Conservation (phyloP, 2,329 filamentous ascomycete genomes). For the Stromatinia cepivora region DNA sequence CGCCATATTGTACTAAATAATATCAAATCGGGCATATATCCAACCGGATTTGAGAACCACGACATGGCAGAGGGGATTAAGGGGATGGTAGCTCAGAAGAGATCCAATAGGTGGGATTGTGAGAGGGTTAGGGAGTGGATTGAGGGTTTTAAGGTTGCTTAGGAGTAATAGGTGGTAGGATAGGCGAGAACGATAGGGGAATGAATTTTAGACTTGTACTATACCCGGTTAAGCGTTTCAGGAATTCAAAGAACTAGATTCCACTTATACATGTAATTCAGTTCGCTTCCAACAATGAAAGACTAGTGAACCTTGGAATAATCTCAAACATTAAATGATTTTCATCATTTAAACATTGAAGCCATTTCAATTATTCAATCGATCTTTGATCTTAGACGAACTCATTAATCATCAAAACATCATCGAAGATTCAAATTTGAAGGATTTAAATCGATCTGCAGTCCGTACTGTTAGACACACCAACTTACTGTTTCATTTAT, state of each 20-base stretch:
- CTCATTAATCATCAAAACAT: no score
- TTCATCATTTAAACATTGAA: no score
- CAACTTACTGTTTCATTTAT: no score
- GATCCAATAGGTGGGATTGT: constrained; percentile 31
- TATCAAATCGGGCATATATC: constrained; percentile 37
- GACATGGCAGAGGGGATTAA: constrained; percentile 34
- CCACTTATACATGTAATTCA: background rate
- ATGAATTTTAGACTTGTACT: background rate
- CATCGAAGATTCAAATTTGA: no score
- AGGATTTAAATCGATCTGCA: no score
- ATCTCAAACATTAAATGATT: no score
- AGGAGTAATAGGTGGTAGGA: background rate
- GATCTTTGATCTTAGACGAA: no score
- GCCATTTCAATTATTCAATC: no score
- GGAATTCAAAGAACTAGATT: background rate
- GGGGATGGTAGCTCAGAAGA: constrained; percentile 29
- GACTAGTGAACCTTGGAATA: no score
- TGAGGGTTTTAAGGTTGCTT: background rate
- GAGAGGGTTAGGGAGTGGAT: constrained; percentile 32
- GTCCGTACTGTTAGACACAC: no score
- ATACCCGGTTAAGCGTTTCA: background rate
- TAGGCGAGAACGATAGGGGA: background rate
- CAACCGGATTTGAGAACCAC: constrained; percentile 33
- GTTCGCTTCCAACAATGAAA: background rate
- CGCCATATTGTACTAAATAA: constrained; percentile 46